Evolutionary conservation across 371 early-diverging fungal genomes (phyloP).

Genomic region (Parasitella parasitica): DNA sequence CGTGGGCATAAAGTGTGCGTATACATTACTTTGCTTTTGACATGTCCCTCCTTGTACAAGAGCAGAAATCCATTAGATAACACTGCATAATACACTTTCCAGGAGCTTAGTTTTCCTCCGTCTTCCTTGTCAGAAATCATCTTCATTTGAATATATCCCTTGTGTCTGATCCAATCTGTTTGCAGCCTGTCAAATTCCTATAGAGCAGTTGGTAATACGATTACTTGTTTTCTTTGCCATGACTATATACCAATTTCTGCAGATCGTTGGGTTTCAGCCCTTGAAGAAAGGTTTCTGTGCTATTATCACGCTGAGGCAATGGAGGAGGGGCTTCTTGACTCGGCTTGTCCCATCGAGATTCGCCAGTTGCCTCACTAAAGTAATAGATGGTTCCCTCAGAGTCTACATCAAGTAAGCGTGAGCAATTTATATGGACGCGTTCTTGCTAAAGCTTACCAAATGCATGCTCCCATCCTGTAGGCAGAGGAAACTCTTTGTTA

Average conservation of each 20-base stretch:
- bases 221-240: background rate
- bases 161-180: constrained; percentile 36
- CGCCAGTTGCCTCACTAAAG: constrained; percentile 45
- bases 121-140: constrained; percentile 48
- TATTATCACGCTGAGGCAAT: constrained; percentile 17
- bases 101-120: constrained; percentile 44
- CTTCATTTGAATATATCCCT: constrained; percentile 50
- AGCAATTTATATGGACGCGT: background rate
- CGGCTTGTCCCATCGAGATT: constrained; percentile 46
- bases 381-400: constrained; percentile 46
- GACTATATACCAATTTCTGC: constrained; percentile 29
- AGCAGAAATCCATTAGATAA: constrained; percentile 44
- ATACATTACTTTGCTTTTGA: constrained; percentile 32
- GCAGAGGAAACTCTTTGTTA: constrained; percentile 5
- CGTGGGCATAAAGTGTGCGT: background rate
- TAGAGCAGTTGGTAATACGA: background rate
- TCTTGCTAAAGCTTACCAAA: constrained; percentile 16
- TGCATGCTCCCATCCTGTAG: constrained; percentile 23
- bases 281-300: constrained; percentile 13
- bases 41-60: constrained; percentile 41
- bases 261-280: constrained; percentile 32
- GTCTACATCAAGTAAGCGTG: constrained; percentile 18
- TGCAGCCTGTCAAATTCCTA: constrained; percentile 41
- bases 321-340: background rate
- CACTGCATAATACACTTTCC: constrained; percentile 49